Evolutionary conservation across 768 basidiomycete species (phyloP).

Genomic region (Russula earlei): DNA sequence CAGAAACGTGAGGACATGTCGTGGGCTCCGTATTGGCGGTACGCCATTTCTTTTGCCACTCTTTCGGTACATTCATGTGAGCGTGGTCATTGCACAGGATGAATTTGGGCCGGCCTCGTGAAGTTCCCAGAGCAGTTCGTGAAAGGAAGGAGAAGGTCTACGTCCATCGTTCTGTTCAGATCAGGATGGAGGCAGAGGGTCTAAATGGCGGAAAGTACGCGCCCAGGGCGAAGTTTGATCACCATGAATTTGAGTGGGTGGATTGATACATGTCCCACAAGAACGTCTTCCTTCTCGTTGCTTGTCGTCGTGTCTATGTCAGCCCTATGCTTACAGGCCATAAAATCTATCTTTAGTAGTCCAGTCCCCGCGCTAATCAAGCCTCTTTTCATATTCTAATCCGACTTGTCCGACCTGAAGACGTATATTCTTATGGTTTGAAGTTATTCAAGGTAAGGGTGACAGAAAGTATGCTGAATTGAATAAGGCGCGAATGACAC

Average conservation of each 20-base stretch:
- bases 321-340: too few relatives aligned
- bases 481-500: too few relatives aligned
- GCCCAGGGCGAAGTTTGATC: slow-evolving; percentile 24
- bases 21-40: not conserved
- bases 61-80: not conserved
- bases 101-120: not conserved
- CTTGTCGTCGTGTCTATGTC: too few relatives aligned
- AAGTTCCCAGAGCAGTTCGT: not conserved
- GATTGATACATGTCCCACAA: slow-evolving; percentile 13
- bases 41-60: not conserved
- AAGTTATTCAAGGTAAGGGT: too few relatives aligned
- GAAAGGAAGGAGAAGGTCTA: not conserved
- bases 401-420: too few relatives aligned
- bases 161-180: slow-evolving; percentile 4
- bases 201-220: slow-evolving; percentile 25
- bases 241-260: slow-evolving; percentile 19
- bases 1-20: not conserved
- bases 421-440: too few relatives aligned
- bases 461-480: too few relatives aligned
- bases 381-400: too few relatives aligned
- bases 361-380: too few relatives aligned
- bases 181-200: slow-evolving; percentile 9
- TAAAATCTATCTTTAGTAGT: too few relatives aligned
- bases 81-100: not conserved
- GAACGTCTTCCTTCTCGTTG: not conserved